These are phyloP conservation scores for Lichenothelia convexa DNA, from an alignment of 495 filamentous ascomycete species.

Conservation along the genomic window DNA sequence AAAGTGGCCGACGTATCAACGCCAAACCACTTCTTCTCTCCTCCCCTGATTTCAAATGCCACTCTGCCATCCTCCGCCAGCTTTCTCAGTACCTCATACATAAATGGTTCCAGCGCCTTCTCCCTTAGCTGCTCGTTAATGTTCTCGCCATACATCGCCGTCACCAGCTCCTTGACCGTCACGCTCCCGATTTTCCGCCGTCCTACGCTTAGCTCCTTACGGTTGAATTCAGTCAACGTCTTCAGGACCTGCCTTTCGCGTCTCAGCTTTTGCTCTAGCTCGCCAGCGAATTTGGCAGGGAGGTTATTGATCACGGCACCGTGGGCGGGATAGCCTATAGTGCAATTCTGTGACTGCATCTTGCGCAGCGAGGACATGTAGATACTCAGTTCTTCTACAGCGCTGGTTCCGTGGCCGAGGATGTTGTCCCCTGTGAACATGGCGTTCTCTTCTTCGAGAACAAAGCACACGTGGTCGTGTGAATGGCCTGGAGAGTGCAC, in stretches of 20 bases:
- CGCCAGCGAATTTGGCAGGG: conserved; percentile 15
- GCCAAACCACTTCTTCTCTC: conserved; percentile 31
- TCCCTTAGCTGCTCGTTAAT: conserved; percentile 14
- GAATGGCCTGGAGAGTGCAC: conserved; percentile 26
- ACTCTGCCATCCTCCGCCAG: conserved; percentile 31
- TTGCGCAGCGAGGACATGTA: conserved; percentile 21
- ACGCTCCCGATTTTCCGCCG: conserved; percentile 2
- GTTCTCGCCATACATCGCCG: conserved; percentile 21
- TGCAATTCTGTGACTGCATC: conserved; percentile 18
- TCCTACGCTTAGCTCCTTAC: conserved; percentile 14
- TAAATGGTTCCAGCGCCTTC: conserved; percentile 28
- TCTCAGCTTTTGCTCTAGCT: conserved; percentile 23
- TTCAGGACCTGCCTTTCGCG: conserved; percentile 23
- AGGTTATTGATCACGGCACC: conserved; percentile 22
- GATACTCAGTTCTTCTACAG: conserved; percentile 21
- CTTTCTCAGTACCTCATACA: conserved; percentile 29
- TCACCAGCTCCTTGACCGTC: conserved; percentile 24
- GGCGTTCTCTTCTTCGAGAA: conserved; percentile 16
- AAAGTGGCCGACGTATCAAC: too few relatives aligned
- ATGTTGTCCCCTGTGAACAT: conserved; percentile 18
- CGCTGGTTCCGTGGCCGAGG: conserved; percentile 25
- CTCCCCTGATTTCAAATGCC: conserved; percentile 24
- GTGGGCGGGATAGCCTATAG: conserved; percentile 26
- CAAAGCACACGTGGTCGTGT: conserved; percentile 30
- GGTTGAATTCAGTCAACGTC: conserved; percentile 34